A percentile compares a stretch with the other conserved stretches of the same genome.
Conservation (phyloP, 352 stramenopile genomes). For the Phytopythium boreale region DNA sequence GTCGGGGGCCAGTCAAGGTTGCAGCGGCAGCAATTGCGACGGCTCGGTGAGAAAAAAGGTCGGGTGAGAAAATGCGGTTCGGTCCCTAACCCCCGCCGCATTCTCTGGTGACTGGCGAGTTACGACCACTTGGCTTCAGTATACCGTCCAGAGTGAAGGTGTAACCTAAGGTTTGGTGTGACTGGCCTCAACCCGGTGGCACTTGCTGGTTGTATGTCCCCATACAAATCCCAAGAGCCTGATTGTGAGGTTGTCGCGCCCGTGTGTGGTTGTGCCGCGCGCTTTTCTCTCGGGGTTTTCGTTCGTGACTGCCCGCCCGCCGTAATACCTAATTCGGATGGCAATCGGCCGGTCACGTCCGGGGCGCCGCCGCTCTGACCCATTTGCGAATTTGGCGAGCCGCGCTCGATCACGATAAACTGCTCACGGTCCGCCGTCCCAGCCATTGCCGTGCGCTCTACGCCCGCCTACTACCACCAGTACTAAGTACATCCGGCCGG, state of each 20-base stretch:
- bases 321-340: slow-evolving; percentile 1
- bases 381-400: slow-evolving; percentile 6
- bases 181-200: not conserved
- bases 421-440: not conserved
- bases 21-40: not conserved
- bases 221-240: not conserved
- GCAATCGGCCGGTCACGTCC: not conserved
- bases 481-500: not conserved
- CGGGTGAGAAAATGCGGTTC: slow-evolving; percentile 8
- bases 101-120: slow-evolving; percentile 1
- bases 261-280: not conserved
- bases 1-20: not conserved
- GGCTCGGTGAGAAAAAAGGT: slow-evolving; percentile 8
- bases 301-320: not conserved
- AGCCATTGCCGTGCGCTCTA: too few species aligned
- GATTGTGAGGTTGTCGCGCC: slow-evolving; percentile 5
- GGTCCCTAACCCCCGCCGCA: not conserved
- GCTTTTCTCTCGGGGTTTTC: not conserved
- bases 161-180: not conserved
- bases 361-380: not conserved
- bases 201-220: not conserved
- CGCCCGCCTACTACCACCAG: not conserved
- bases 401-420: not conserved
- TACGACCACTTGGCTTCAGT: slow-evolving; percentile 3
- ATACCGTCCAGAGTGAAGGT: not conserved